These are phyloP conservation scores for Aureobasidium sp. DNA, from an alignment of 2,329 filamentous ascomycete genomes.

Conservation along the genomic window DNA sequence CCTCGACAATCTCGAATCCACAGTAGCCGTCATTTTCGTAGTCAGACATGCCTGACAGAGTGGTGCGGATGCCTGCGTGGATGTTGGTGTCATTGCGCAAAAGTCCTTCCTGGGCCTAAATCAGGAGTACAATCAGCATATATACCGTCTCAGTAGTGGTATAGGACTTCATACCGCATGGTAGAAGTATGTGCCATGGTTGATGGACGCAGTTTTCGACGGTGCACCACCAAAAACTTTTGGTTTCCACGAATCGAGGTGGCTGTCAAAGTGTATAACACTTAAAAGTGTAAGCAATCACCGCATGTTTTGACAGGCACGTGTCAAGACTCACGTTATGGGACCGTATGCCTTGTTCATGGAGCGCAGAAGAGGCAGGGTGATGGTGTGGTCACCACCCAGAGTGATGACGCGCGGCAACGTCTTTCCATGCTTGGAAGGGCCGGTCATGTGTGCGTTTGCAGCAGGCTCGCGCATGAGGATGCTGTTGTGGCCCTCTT, in stretches of 20 bases:
- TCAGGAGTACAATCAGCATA: slow-evolving; percentile 28
- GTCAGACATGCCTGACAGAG: slow-evolving; percentile 68
- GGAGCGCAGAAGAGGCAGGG: slow-evolving; percentile 47
- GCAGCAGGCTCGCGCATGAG: slow-evolving; percentile 65
- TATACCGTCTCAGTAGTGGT: no score
- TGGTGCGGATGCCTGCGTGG: slow-evolving; percentile 80
- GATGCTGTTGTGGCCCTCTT: slow-evolving; percentile 73
- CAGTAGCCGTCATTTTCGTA: slow-evolving; percentile 83
- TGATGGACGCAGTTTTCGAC: slow-evolving; percentile 67
- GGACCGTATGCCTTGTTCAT: slow-evolving; percentile 61
- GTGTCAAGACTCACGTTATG: slow-evolving; percentile 35
- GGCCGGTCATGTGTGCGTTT: slow-evolving; percentile 58
- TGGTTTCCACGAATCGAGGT: slow-evolving; percentile 63
- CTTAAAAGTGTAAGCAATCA: not conserved
- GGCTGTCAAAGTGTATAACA: slow-evolving; percentile 58
- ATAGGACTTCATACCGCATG: slow-evolving; percentile 50
- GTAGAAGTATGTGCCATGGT: slow-evolving; percentile 87
- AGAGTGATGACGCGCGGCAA: slow-evolving; percentile 76
- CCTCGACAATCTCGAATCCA: slow-evolving; percentile 76
- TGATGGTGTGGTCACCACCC: slow-evolving; percentile 57
- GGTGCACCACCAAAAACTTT: slow-evolving; percentile 83
- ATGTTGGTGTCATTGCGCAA: slow-evolving; percentile 78
- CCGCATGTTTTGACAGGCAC: not conserved
- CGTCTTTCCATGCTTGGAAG: slow-evolving; percentile 66
- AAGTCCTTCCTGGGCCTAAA: slow-evolving; percentile 59